Evolutionary conservation across 1,139 yeast genomes (phyloP), one percentile per base, ranked within the genome.

Genomic region (Debaryomyces psychrophilus): DNA sequence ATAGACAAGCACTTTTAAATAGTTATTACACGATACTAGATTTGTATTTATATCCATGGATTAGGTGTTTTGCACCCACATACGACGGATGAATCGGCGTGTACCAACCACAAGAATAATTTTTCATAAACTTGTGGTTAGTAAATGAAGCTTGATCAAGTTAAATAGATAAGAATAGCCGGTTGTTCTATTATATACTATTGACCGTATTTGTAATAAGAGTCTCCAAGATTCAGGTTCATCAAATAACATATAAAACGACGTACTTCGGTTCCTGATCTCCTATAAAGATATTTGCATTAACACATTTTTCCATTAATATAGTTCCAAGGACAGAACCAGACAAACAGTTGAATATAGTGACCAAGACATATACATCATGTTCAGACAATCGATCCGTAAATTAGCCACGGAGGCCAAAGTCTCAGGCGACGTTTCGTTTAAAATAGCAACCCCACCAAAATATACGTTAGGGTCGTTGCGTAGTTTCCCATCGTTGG

Each of bases 401-500:
- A 54, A 54, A 15, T 56, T 70, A 53, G 74, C 76, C 36, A 69
- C 74, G 2, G 59, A 55, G 36, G 69, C 66, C 27, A 41, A 47
- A 22, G 36, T 49, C n/a, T 22, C 48, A 1, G 31, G 50, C 11
- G 18, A 45, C 6, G 43, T 50, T 17, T 20, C 51, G 15, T 67
- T 72, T 51, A 61, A 66, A 34, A 50, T 68, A 26, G 61, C 63
- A 26, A 56, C 60, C 42, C 93, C 95, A 14, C 89, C 96, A 26
- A 73, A 78, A 54, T 89, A 83, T 58, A 90, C 93, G 0, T 73
- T 92, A 52, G 84, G 95, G n/a, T 80, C 96, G 4, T 68, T 90
- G 45, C 82, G 97, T 51, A 66, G 83, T 15, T 93, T 93, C 65
- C 99, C 99, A 33, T 85, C 95, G 7, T 76, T 93, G 48, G 96